Base-by-base conservation (phyloP, 1,284 basidiomycete species). In the Apiotrichum porosum region DNA sequence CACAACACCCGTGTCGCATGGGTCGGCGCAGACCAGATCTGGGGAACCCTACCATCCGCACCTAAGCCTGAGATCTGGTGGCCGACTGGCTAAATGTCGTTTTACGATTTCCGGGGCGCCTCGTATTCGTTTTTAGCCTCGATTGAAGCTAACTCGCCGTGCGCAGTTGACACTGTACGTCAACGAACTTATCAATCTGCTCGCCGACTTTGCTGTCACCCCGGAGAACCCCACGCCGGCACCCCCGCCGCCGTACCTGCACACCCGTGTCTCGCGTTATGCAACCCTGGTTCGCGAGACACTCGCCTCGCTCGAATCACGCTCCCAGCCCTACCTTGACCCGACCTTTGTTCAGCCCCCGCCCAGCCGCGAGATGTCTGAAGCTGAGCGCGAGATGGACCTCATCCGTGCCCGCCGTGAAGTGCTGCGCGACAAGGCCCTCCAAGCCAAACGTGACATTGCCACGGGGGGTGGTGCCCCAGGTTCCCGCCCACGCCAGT, bases 321-420 rank as follows among this genome's bases (percentile, higher is more conserved):
- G 52, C 4, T 43, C 59, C 15, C 56, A 65, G 41, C 44, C 58
- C 0, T 33, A 21, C 9, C 61, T 67, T 14, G 39, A 49, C 18
- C 40, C 53, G 1, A 42, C 41, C 1, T 61, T 65, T 49, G 31
- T 43, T 21, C 44, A 33, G 5, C 24, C 47, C 3, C 49, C 60
- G 0, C 52, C 58, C 0, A 38, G 42, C 17, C 48, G 49, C 32
- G 59, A 56, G 21, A 50, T 55, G 44, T 49, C 58, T 2, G 54
- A 57, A 12, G 68, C 66, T 3, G 69, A 71, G 56, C 54, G 52
- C 40, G 69, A 71, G 32, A 71, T 71, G 69, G 62, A 65, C 37
- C 41, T 63, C 10, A 68, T 71, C n/a, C 53, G 65, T 2, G 55
- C 56, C 31, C 52, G 69, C 3, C 48, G 69, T 15, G 61, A 66